These are phyloP conservation scores for Prunus mira DNA, from an alignment of 306 rosid genomes.

Conservation along the genomic window DNA sequence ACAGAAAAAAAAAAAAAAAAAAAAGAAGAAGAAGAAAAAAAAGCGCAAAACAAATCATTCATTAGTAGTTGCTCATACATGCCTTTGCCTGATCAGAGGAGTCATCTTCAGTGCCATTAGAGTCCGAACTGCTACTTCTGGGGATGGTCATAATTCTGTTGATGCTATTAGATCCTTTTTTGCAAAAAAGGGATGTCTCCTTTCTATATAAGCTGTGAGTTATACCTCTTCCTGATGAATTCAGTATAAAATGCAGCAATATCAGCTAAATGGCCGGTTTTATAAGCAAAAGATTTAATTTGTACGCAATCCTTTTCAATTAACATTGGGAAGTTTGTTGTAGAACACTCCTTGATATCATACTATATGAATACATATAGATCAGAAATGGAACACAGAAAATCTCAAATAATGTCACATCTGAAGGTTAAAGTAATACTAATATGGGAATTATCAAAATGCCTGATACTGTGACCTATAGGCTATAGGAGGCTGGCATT, in stretches of 20 bases:
- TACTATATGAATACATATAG: background rate
- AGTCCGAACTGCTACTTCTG: conserved; percentile 46
- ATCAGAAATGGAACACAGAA: background rate
- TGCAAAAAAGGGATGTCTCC: conserved; percentile 28
- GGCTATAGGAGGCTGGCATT: background rate
- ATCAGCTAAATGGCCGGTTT: conserved; percentile 1
- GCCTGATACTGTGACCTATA: background rate
- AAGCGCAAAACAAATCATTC: background rate
- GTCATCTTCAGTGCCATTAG: conserved; percentile 42
- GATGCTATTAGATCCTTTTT: conserved; percentile 24
- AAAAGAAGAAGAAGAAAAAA: background rate
- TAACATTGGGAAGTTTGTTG: background rate
- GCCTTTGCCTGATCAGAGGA: conserved; percentile 56
- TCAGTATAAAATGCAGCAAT: background rate
- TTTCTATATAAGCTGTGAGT: conserved; percentile 37
- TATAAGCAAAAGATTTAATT: conserved; percentile 15
- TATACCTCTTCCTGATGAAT: conserved; percentile 36
- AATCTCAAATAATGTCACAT: background rate
- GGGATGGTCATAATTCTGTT: conserved; percentile 23
- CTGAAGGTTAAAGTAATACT: background rate
- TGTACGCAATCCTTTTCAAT: background rate
- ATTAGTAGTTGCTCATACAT: conserved; percentile 30
- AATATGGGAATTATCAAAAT: background rate
- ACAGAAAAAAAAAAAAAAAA: background rate
- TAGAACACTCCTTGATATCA: background rate